A percentile compares a stretch with the other conserved stretches of the same genome.
Evolutionary conservation across 306 rosid genomes (phyloP).

Genomic region (Benincasa hispida): DNA sequence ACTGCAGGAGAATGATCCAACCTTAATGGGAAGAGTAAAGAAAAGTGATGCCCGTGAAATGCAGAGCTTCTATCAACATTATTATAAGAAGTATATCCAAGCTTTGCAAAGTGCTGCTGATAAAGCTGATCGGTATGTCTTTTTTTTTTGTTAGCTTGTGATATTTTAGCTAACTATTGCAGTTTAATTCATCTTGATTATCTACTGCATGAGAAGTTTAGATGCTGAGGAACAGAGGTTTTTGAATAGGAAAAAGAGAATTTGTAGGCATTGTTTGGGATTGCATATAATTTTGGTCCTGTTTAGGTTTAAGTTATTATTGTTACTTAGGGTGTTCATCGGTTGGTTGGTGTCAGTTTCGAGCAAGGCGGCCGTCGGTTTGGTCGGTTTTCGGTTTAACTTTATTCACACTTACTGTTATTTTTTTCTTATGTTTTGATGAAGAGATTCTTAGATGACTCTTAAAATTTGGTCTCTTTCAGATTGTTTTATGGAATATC

Average conservation of each 20-base stretch:
- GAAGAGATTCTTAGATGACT: not conserved
- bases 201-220: not conserved
- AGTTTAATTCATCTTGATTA: not conserved
- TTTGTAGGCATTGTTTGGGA: not conserved
- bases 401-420: too few species aligned
- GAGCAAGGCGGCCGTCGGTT: too few species aligned
- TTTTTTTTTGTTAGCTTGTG: not conserved
- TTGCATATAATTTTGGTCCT: not conserved
- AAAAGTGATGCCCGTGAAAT: conserved; percentile 99
- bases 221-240: not conserved
- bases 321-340: not conserved
- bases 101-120: conserved; percentile 90
- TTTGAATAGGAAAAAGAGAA: not conserved
- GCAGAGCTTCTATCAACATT: conserved; percentile 96
- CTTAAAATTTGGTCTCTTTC: not conserved
- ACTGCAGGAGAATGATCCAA: conserved; percentile 89
- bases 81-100: conserved; percentile 93
- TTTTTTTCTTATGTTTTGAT: too few species aligned
- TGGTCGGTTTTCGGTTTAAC: too few species aligned
- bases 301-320: not conserved
- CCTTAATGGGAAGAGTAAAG: conserved; percentile 84
- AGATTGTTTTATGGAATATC: not conserved
- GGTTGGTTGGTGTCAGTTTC: too few species aligned
- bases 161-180: not conserved
- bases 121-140: conserved; percentile 92